phyloP scores from a whole-genome alignment of 345 rosid species.

The Gossypium australe region DNA sequence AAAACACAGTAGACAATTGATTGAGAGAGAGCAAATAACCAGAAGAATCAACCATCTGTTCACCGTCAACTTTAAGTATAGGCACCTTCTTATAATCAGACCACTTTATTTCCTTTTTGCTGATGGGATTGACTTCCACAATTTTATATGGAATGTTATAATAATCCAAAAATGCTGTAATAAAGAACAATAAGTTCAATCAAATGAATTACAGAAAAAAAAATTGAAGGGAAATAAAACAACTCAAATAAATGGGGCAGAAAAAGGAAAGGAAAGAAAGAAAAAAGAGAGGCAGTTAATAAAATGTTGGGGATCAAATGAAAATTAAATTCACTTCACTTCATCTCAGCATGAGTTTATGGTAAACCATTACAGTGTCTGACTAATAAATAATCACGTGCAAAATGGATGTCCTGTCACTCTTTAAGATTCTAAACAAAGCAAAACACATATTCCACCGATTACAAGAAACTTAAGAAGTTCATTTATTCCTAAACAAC shows the following conservation, averaged over 20 bases:
- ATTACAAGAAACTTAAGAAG: background rate
- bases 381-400: background rate
- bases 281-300: background rate
- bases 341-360: background rate
- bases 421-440: background rate
- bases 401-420: background rate
- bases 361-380: background rate
- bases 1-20: background rate
- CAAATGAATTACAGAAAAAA: background rate
- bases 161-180: constrained; percentile 85
- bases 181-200: background rate
- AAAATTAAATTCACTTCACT: background rate
- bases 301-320: background rate
- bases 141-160: constrained; percentile 76
- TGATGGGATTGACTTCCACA: constrained; percentile 89
- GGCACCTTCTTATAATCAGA: constrained; percentile 96
- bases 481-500: background rate
- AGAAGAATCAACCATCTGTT: constrained; percentile 87
- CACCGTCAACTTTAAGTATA: constrained; percentile 69
- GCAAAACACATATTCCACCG: background rate
- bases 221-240: background rate
- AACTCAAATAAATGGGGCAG: background rate
- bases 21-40: constrained; percentile 30
- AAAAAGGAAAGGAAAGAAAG: background rate
- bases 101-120: constrained; percentile 92